Evolutionary conservation across 306 rosid genomes (phyloP), one percentile per base, ranked within the genome.

Genomic region (Trifolium dubium): DNA sequence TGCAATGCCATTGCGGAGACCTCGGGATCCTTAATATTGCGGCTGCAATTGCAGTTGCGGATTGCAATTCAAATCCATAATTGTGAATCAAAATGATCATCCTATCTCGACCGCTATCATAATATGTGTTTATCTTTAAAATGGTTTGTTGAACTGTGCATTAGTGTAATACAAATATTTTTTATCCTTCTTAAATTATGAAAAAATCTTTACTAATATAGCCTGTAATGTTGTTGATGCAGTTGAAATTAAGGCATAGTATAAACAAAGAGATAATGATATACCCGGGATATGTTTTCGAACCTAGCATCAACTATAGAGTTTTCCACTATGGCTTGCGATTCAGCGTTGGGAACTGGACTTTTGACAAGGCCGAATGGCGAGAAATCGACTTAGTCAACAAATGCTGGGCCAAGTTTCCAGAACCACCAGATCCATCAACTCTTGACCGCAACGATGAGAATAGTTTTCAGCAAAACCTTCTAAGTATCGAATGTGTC

Each of bases 271-370:
- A 89, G 80, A 93, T 93, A 76, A 64, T 93, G 79, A 65, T 90
- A 84, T 90, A 93, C 79, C 98, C 98, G 0, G 98, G 98, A 64
- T 93, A 90, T 81, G 80, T 67, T 84, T 97, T 95, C 59, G 81
- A 72, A 73, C 85, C 89, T 6, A 95, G 92, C 75, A 82, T 93
- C 79, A 80, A 72, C 30, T 93, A 90, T 64, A 83, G 97, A 89
- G 93, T 90, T 72, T 93, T 93, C 76, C 98, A 93, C 78, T 93
- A 93, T 9, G 97, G 98, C 71, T 83, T 93, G 75, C 88, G 64
- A 73, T 93, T 89, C 79, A 75, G 71, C 63, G 88, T 90, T 61
- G 98, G 97, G 51, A 93, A 93, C 74, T 93, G 98, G 98, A 90
- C 93, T 86, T 89, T 93, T 74, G 89, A 88, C 85, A 93, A 93